These are phyloP conservation scores for Pseudocercospora crystallina DNA, from an alignment of 2,329 filamentous ascomycete genomes.

Conservation along the genomic window DNA sequence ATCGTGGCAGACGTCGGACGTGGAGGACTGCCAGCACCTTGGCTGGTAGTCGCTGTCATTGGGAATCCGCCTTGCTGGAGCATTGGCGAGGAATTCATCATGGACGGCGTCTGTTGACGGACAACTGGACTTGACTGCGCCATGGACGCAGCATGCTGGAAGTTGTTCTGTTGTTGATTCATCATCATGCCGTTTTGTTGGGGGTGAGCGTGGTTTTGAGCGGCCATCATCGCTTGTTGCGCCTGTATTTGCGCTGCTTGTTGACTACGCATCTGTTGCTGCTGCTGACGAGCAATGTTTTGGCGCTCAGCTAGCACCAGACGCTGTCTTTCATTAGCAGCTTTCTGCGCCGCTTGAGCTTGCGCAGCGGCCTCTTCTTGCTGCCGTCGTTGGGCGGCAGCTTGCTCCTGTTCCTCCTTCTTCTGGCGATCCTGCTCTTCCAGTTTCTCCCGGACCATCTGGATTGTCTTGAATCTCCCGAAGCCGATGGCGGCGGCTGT, in stretches of 20 bases:
- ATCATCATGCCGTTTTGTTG: constrained; percentile 39
- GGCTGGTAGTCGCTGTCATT: constrained; percentile 62
- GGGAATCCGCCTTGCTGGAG: constrained; percentile 44
- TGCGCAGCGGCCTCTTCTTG: constrained; percentile 50
- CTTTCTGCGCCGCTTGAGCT: constrained; percentile 42
- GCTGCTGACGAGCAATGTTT: constrained; percentile 20
- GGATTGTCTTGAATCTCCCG: constrained; percentile 87
- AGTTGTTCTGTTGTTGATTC: constrained; percentile 38
- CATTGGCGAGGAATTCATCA: constrained; percentile 47
- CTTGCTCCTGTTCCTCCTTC: constrained; percentile 50
- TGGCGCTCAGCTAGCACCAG: constrained; percentile 46
- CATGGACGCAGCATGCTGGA: constrained; percentile 48
- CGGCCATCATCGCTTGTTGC: constrained; percentile 18
- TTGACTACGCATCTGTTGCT: constrained; percentile 34
- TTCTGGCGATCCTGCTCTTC: constrained; percentile 59
- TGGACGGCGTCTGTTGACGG: constrained; percentile 47
- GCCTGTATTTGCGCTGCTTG: constrained; percentile 25
- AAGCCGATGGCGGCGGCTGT: constrained; percentile 74
- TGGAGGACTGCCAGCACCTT: constrained; percentile 64
- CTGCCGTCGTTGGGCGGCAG: constrained; percentile 36
- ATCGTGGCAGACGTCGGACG: constrained; percentile 65
- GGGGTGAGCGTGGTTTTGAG: constrained; percentile 38
- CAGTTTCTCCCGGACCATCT: constrained; percentile 65
- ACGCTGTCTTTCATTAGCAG: constrained; percentile 50
- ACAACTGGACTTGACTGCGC: constrained; percentile 63